Conservation (phyloP, 768 basidiomycete species). For the Polyporus arcularius region DNA sequence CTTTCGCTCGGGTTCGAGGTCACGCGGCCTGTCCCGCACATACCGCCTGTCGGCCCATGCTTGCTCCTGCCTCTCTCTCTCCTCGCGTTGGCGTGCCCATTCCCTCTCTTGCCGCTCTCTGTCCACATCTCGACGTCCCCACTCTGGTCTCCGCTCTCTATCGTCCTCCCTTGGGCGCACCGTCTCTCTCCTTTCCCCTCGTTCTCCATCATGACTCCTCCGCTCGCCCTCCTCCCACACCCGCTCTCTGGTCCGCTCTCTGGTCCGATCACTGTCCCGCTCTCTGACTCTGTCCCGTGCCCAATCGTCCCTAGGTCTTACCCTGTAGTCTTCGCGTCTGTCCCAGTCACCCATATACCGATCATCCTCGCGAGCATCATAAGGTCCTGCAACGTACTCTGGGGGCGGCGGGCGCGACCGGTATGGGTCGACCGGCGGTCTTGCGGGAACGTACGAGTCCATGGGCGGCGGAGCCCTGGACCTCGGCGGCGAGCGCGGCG, state of each 20-base stretch:
- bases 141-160: background rate
- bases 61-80: constrained; percentile 3
- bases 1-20: constrained; percentile 17
- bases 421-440: constrained; percentile 12
- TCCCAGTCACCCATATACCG: constrained; percentile 24
- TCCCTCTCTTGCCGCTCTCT: constrained; percentile 1
- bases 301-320: constrained; percentile 12
- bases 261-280: constrained; percentile 8
- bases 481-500: constrained; percentile 24
- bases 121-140: background rate
- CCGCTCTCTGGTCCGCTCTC: constrained; percentile 7
- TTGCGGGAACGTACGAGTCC: constrained; percentile 25
- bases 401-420: constrained; percentile 14
- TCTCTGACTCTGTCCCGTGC: background rate
- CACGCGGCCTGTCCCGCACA: constrained; percentile 12
- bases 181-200: constrained; percentile 4
- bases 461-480: constrained; percentile 14
- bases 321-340: constrained; percentile 18
- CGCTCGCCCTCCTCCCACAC: constrained; percentile 10
- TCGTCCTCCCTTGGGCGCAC: constrained; percentile 2
- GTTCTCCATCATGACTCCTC: background rate
- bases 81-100: background rate
- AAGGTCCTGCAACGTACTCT: constrained; percentile 17
- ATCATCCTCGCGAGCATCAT: constrained; percentile 25
- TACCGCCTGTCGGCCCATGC: constrained; percentile 9